Percentiles rank a stretch among this genome's conserved stretches.
These are phyloP conservation scores for Thraustochytrium striatum DNA, from an alignment of 352 stramenopile genomes.

Conservation along the genomic window DNA sequence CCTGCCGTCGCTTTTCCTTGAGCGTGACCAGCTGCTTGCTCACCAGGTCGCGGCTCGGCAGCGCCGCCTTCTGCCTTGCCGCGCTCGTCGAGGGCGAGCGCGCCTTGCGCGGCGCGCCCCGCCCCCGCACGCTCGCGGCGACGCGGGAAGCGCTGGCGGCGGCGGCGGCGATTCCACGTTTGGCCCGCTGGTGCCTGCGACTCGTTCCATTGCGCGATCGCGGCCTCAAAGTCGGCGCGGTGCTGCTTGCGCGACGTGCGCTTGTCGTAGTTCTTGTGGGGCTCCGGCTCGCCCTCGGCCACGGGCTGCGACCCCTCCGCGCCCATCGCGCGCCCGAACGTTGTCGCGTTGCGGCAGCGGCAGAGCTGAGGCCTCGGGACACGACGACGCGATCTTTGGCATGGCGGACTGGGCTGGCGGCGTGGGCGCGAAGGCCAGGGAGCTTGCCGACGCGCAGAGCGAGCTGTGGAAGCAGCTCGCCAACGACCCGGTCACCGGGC, in stretches of 20 bases:
- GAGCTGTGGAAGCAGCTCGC: not conserved
- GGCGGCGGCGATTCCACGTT: not conserved
- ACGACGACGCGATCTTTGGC: not conserved
- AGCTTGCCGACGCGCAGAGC: not conserved
- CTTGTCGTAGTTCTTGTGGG: slow-evolving; percentile 47
- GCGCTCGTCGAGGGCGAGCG: too few species aligned
- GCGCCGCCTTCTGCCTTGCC: not conserved
- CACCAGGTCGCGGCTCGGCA: too few species aligned
- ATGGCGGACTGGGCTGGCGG: not conserved
- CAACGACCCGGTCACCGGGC: not conserved
- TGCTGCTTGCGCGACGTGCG: slow-evolving; percentile 46
- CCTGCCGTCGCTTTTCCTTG: not conserved
- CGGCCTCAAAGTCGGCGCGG: slow-evolving; percentile 2
- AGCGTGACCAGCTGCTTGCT: not conserved
- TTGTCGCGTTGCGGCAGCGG: not conserved
- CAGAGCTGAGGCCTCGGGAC: not conserved
- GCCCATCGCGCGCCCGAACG: not conserved
- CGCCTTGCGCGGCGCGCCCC: too few species aligned
- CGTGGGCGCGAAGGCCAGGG: not conserved
- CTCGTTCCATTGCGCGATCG: slow-evolving; percentile 20
- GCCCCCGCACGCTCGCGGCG: not conserved
- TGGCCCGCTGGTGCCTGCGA: too few species aligned
- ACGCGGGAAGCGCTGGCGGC: not conserved
- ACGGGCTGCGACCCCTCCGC: slow-evolving; percentile 28
- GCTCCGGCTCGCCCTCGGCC: slow-evolving; percentile 33